These are phyloP conservation scores for Hyphodiscus sp. DNA, from an alignment of 2,329 filamentous ascomycete species.

Conservation along the genomic window DNA sequence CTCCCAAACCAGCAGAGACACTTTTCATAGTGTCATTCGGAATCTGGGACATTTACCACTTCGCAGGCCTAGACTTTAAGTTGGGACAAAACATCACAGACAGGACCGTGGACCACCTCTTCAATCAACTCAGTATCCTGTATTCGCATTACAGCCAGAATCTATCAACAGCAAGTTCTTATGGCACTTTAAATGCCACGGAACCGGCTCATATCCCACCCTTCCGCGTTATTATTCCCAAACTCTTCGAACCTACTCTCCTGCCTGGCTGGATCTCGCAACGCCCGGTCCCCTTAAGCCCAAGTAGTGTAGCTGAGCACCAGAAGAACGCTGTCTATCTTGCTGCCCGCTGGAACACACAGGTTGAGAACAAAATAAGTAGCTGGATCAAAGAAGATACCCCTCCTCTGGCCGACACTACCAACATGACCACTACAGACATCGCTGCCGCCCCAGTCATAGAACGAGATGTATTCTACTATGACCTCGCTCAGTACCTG, in stretches of 20 bases:
- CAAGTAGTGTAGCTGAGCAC: constrained; percentile 44
- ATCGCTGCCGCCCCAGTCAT: constrained; percentile 6
- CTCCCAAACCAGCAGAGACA: constrained; percentile 11
- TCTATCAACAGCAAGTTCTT: neutral
- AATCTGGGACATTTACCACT: constrained; percentile 30
- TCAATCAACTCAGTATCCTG: constrained; percentile 24
- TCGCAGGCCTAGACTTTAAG: constrained; percentile 16
- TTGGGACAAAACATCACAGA: constrained; percentile 15
- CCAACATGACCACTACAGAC: neutral
- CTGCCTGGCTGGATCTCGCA: constrained; percentile 44
- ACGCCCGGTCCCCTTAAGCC: constrained; percentile 37
- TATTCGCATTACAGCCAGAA: constrained; percentile 17
- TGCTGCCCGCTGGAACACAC: constrained; percentile 44
- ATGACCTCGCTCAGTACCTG: constrained; percentile 31
- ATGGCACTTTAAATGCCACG: neutral
- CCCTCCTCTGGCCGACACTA: neutral
- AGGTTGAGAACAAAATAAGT: constrained; percentile 35
- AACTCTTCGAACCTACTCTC: constrained; percentile 47
- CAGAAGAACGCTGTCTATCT: constrained; percentile 48
- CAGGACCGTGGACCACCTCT: constrained; percentile 18
- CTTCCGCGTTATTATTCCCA: constrained; percentile 47
- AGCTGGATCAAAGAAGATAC: constrained; percentile 35
- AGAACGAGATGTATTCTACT: constrained; percentile 22
- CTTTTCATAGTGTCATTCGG: constrained; percentile 28
- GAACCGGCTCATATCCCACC: constrained; percentile 6